Percentiles rank a stretch among this genome's conserved stretches.
Evolutionary conservation across 805 yeast genomes (phyloP).

Genomic region (Cyberlindnera mrakii): DNA sequence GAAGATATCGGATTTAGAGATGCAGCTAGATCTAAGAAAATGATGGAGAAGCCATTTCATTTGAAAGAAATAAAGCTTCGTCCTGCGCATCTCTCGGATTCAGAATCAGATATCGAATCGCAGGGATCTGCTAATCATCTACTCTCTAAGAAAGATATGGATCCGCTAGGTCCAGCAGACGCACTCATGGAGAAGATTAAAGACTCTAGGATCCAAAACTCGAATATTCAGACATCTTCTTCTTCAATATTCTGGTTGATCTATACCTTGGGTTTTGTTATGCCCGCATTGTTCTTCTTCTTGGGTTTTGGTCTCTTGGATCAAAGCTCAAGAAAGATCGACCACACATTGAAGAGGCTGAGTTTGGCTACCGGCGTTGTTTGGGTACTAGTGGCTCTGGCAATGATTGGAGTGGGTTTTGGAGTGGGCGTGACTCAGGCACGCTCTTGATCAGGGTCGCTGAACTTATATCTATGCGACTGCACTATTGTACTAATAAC

Average conservation of each 20-base stretch:
- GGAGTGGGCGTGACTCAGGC: constrained; percentile 33
- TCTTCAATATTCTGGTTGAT: constrained; percentile 1
- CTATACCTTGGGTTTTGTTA: constrained; percentile 16
- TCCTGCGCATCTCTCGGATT: no score
- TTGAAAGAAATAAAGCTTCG: no score
- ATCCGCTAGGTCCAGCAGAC: constrained; percentile 2
- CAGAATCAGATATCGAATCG: no score
- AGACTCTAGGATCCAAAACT: constrained; percentile 9
- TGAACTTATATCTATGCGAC: no score
- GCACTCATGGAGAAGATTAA: constrained; percentile 15
- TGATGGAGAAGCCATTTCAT: no score
- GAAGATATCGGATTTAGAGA: neutral
- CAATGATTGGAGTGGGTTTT: constrained; percentile 40
- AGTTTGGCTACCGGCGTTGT: constrained; percentile 18
- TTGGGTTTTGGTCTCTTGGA: constrained; percentile 23
- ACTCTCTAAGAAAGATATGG: neutral
- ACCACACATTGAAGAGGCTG: constrained; percentile 8
- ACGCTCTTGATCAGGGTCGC: no score
- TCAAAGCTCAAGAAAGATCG: constrained; percentile 8
- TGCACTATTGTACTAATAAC: no score
- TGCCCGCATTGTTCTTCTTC: constrained; percentile 26
- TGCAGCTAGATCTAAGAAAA: neutral
- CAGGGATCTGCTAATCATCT: neutral
- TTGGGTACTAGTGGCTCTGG: constrained; percentile 21
- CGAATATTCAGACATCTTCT: neutral